Percentiles rank a stretch among this genome's conserved stretches.
Conservation (phyloP, 768 basidiomycete genomes). For the Cyclocybe aegerita region DNA sequence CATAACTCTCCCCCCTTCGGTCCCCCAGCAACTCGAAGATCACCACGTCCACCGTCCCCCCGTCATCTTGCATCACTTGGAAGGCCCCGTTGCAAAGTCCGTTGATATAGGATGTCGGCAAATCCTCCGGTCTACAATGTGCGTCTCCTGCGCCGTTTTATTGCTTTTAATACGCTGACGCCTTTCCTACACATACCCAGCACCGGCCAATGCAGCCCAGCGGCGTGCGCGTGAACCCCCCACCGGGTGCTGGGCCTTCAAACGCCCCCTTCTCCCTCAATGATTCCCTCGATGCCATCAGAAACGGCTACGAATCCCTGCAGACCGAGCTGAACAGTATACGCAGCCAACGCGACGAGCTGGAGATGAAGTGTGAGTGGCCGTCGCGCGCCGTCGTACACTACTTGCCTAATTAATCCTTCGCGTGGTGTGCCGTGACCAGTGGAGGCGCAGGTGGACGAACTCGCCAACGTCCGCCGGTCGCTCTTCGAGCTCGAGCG, state of each 20-base stretch:
- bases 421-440: too few species aligned
- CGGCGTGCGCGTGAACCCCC: slow-evolving; percentile 35
- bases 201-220: slow-evolving; percentile 50
- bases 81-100: neutral
- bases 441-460: slow-evolving; percentile 73
- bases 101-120: slow-evolving; percentile 20
- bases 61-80: too few species aligned
- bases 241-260: slow-evolving; percentile 28
- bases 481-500: slow-evolving; percentile 81
- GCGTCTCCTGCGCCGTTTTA: slow-evolving; percentile 4
- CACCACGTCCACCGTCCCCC: neutral
- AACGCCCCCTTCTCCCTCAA: slow-evolving; percentile 37
- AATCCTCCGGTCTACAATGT: slow-evolving; percentile 26
- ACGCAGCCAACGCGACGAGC: slow-evolving; percentile 75
- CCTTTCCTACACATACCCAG: slow-evolving; percentile 18
- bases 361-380: slow-evolving; percentile 73
- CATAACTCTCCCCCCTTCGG: slow-evolving; percentile 10
- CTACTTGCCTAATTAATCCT: slow-evolving; percentile 1
- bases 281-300: slow-evolving; percentile 76
- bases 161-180: neutral
- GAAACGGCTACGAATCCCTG: slow-evolving; percentile 76
- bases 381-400: slow-evolving; percentile 1
- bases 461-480: slow-evolving; percentile 76
- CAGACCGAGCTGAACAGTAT: slow-evolving; percentile 59
- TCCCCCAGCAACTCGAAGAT: neutral